These are phyloP conservation scores for cucumber (Cucumis sativus) DNA, from an alignment of 306 rosid genomes.

Conservation along the genomic window Cucumber_9930_V3 NC_026659.2:25836001-25836500, in stretches of 20 bases:
- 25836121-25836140: too few species aligned
- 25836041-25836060: too few species aligned
- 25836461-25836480: conserved; percentile 15
- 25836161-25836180: neutral
- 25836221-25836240: conserved; percentile 18
- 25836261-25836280: conserved; percentile 8
- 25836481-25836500: conserved; percentile 9
- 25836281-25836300: conserved; percentile 16
- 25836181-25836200: neutral
- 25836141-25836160: neutral
- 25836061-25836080: too few species aligned
- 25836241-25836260: conserved; percentile 14
- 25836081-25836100: too few species aligned
- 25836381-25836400: conserved; percentile 15
- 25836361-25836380: conserved; percentile 7
- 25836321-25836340: conserved; percentile 19
- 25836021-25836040: too few species aligned
- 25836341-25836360: conserved; percentile 13
- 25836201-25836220: neutral
- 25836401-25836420: conserved; percentile 16
- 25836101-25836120: too few species aligned
- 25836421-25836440: conserved; percentile 16
- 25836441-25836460: conserved; percentile 11
- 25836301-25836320: conserved; percentile 17
- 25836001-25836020: too few species aligned